Percentiles rank a stretch among this genome's conserved stretches.
These are phyloP conservation scores for Wickerhamomyces kurtzmanii DNA, from an alignment of 805 yeast species.

Conservation along the genomic window DNA sequence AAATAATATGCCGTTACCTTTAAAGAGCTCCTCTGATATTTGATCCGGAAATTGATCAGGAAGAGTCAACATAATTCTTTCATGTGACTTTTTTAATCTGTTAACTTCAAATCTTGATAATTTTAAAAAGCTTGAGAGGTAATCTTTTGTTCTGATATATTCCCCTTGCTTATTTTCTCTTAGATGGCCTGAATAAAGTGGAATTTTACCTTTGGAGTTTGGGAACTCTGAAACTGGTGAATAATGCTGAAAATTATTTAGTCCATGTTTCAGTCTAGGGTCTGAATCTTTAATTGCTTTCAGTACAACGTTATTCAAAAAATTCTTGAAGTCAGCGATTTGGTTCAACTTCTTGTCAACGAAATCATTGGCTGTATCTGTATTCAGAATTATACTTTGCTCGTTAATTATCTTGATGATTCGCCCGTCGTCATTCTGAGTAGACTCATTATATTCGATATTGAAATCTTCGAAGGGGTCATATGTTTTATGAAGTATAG, in stretches of 20 bases:
- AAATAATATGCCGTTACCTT: conserved; percentile 55
- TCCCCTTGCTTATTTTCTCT: conserved; percentile 14
- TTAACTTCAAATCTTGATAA: conserved; percentile 8
- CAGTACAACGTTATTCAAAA: conserved; percentile 10
- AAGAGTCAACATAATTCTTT: conserved; percentile 16
- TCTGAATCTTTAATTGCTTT: conserved; percentile 6
- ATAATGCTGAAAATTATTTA: conserved; percentile 16
- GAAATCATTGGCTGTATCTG: conserved; percentile 14
- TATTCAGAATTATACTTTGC: too few species aligned
- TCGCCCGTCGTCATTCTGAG: too few species aligned
- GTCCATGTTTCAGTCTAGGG: conserved; percentile 7
- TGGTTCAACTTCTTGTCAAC: conserved; percentile 8
- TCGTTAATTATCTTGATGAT: too few species aligned
- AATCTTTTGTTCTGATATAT: conserved; percentile 15
- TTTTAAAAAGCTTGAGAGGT: conserved; percentile 9
- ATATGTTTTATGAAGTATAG: too few species aligned
- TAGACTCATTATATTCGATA: too few species aligned
- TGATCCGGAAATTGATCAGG: conserved; percentile 31
- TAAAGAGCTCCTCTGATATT: conserved; percentile 18
- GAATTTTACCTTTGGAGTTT: conserved; percentile 11
- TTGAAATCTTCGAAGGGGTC: too few species aligned
- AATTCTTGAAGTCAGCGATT: conserved; percentile 6
- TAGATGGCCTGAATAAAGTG: conserved; percentile 14
- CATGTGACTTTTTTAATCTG: conserved; percentile 11
- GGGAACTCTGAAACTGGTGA: conserved; percentile 7